Evolutionary conservation across 2,329 filamentous ascomycete genomes (phyloP).

Genomic region (Sporothrix inflata): DNA sequence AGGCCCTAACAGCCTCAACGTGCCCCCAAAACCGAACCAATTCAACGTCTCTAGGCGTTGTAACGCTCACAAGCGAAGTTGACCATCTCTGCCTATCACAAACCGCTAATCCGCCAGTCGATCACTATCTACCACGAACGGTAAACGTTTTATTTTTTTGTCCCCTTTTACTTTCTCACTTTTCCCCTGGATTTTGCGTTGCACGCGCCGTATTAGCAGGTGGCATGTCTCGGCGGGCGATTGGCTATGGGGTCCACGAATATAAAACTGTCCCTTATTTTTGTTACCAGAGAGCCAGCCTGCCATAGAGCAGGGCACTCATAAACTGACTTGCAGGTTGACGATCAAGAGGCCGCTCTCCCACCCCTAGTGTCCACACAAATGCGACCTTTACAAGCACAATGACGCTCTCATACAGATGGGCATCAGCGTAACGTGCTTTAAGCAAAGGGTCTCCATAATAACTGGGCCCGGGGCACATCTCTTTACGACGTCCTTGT

Average conservation of each 20-base stretch:
- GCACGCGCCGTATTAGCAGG: neutral
- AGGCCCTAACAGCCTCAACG: neutral
- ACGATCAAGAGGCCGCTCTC: neutral
- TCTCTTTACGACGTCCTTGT: conserved; percentile 9
- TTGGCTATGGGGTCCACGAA: neutral
- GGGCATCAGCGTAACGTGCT: neutral
- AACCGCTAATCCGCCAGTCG: conserved; percentile 4
- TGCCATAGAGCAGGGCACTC: neutral
- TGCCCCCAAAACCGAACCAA: too few species aligned
- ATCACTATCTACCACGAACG: conserved; percentile 14
- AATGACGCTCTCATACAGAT: conserved; percentile 1
- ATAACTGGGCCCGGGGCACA: conserved; percentile 7
- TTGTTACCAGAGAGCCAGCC: too few species aligned
- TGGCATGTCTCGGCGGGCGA: neutral
- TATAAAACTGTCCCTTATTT: neutral
- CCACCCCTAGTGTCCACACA: neutral
- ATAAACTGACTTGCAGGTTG: conserved; percentile 14
- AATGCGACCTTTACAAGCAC: neutral
- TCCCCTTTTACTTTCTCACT: neutral
- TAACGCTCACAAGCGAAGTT: neutral
- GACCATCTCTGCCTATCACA: neutral
- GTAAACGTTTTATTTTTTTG: neutral
- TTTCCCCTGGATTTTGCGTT: neutral
- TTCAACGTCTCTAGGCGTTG: neutral
- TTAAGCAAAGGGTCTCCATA: neutral